Evolutionary conservation across 2,329 filamentous ascomycete species (phyloP).

Genomic region (Botryotinia globosa): DNA sequence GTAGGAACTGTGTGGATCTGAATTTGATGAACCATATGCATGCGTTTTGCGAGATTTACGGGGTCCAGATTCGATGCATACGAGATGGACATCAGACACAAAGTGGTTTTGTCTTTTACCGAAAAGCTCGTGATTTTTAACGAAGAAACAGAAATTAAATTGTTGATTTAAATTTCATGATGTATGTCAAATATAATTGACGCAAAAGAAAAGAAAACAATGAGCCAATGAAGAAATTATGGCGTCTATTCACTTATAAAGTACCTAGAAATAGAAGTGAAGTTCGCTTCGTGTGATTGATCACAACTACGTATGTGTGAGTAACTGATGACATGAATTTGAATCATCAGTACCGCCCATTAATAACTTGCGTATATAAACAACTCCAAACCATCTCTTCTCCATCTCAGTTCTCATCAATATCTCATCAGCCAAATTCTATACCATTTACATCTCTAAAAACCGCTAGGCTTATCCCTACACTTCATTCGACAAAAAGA

Average conservation of each 20-base stretch:
- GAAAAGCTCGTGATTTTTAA: neutral
- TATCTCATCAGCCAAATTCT: too few species aligned
- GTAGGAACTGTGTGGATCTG: neutral
- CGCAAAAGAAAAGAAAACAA: neutral
- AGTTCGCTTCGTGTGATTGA: neutral
- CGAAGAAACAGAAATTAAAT: neutral
- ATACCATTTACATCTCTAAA: accelerated
- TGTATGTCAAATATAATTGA: neutral
- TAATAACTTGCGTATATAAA: neutral
- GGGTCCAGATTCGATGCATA: neutral
- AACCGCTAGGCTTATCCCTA: neutral
- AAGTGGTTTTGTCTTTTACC: accelerated
- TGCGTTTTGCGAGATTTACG: neutral
- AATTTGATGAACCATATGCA: neutral
- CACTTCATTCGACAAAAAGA: neutral
- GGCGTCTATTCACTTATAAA: neutral
- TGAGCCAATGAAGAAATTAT: neutral
- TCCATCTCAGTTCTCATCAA: neutral
- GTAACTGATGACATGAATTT: neutral
- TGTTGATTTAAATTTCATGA: neutral
- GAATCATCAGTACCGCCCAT: neutral
- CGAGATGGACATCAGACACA: neutral
- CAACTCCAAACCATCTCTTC: neutral
- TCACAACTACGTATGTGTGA: neutral
- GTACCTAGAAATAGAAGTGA: neutral